Conservation (phyloP, 148 eudicot genomes). For the Arbutus unedo region DNA sequence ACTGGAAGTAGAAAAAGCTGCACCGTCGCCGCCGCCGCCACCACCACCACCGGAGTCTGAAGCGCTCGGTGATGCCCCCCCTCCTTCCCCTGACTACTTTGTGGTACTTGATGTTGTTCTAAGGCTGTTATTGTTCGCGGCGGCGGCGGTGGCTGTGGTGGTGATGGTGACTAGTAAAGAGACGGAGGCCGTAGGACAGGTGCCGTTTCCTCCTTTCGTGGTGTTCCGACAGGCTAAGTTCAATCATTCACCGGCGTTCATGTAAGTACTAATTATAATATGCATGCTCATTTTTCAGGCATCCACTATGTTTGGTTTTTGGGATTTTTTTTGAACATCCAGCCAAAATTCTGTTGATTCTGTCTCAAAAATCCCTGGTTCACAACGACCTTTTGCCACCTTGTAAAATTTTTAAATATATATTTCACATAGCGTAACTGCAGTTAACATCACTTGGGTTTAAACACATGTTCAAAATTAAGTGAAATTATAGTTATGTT, state of each 20-base stretch:
- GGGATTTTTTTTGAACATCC: too few relatives aligned
- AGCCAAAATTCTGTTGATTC: too few relatives aligned
- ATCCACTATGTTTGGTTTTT: too few relatives aligned
- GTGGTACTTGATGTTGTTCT: constrained; percentile 17
- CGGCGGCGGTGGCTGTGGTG: constrained; percentile 17
- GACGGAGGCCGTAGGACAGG: background rate
- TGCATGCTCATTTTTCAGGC: too few relatives aligned
- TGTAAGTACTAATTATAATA: constrained; percentile 2
- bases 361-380: too few relatives aligned
- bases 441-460: too few relatives aligned
- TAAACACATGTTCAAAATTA: too few relatives aligned
- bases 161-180: constrained; percentile 20
- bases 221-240: constrained; percentile 4
- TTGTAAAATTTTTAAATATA: too few relatives aligned
- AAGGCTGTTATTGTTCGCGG: constrained; percentile 17
- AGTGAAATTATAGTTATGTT: too few relatives aligned
- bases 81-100: background rate
- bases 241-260: constrained; percentile 20
- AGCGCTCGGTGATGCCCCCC: background rate
- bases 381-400: too few relatives aligned
- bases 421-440: too few relatives aligned
- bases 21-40: background rate
- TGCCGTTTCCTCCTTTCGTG: background rate
- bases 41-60: background rate
- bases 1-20: background rate